phyloP scores from a whole-genome alignment of 495 filamentous ascomycete species.

The Amniculicola lignicola region DNA sequence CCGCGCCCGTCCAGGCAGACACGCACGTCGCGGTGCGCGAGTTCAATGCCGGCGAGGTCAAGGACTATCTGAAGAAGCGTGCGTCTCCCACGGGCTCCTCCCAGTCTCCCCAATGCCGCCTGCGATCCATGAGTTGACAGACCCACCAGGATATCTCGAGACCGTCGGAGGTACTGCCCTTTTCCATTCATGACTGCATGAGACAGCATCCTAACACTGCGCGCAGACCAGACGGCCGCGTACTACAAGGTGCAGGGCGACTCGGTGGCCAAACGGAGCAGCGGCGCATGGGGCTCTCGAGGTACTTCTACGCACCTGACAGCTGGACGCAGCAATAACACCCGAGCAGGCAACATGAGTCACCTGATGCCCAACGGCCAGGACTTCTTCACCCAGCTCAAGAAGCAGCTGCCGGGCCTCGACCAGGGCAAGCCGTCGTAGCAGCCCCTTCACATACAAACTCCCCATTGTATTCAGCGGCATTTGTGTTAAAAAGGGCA shows the following conservation, averaged over 20 bases:
- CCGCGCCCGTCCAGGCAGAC: slow-evolving; percentile 15
- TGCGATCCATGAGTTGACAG: slow-evolving; percentile 5
- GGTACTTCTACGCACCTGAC: not conserved
- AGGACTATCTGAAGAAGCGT: slow-evolving; percentile 35
- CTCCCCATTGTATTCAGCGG: slow-evolving; percentile 22
- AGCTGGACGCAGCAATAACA: slow-evolving; percentile 4
- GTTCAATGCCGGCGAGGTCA: slow-evolving; percentile 33
- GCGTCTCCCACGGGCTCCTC: slow-evolving; percentile 9
- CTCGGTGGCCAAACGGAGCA: slow-evolving; percentile 29
- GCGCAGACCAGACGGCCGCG: slow-evolving; percentile 23
- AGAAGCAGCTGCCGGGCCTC: slow-evolving; percentile 20
- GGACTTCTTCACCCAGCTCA: slow-evolving; percentile 32
- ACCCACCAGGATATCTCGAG: slow-evolving; percentile 14
- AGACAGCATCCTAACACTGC: not conserved
- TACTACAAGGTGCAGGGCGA: slow-evolving; percentile 33
- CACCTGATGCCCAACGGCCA: slow-evolving; percentile 33
- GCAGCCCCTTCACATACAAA: not conserved
- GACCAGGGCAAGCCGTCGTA: slow-evolving; percentile 27
- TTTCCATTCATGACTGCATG: not conserved
- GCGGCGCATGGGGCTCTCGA: slow-evolving; percentile 32
- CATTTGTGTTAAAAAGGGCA: slow-evolving; percentile 26
- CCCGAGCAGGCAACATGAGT: slow-evolving; percentile 23
- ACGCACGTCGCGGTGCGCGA: slow-evolving; percentile 28
- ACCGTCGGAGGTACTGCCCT: slow-evolving; percentile 14
- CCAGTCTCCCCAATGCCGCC: not conserved